A percentile compares a stretch with the other conserved stretches of the same genome.
Evolutionary conservation across 371 early-diverging fungal genomes (phyloP).

Genomic region (Circinella umbellata): DNA sequence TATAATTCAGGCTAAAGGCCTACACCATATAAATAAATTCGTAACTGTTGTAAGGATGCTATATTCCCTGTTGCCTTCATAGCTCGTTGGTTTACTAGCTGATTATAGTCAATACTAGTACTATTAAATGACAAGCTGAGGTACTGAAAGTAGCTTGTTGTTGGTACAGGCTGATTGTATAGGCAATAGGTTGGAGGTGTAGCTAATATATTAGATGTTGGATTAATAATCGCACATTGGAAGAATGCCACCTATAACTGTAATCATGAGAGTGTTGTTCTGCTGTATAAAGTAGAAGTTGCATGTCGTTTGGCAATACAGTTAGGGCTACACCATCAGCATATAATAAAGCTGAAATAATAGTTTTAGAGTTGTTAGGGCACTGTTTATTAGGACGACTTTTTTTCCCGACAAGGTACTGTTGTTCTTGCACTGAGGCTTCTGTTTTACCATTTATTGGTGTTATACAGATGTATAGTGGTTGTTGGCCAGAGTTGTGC

Average conservation of each 20-base stretch:
- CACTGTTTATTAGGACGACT: too few species aligned
- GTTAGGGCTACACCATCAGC: too few species aligned
- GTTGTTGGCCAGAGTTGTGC: neutral
- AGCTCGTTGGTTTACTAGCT: constrained; percentile 3
- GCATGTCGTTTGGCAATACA: too few species aligned
- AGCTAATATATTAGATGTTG: neutral
- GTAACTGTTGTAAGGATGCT: constrained; percentile 1
- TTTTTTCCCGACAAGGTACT: too few species aligned
- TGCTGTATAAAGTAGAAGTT: too few species aligned
- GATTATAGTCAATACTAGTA: neutral
- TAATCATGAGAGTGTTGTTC: too few species aligned
- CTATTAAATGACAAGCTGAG: constrained; percentile 12
- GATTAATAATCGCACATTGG: too few species aligned
- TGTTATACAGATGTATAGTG: neutral
- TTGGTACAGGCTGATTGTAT: neutral
- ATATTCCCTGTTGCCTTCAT: constrained; percentile 3
- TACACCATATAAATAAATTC: constrained; percentile 6
- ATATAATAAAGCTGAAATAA: too few species aligned
- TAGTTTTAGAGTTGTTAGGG: too few species aligned
- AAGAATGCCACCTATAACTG: too few species aligned
- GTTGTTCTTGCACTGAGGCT: neutral
- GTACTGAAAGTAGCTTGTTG: neutral
- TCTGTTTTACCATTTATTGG: neutral
- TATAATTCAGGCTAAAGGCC: constrained; percentile 4
- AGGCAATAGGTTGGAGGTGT: neutral